Evolutionary conservation across 192 early-diverging fungal species (phyloP), one percentile per base, ranked within the genome.

Genomic region (Glomus cerebriforme): DNA sequence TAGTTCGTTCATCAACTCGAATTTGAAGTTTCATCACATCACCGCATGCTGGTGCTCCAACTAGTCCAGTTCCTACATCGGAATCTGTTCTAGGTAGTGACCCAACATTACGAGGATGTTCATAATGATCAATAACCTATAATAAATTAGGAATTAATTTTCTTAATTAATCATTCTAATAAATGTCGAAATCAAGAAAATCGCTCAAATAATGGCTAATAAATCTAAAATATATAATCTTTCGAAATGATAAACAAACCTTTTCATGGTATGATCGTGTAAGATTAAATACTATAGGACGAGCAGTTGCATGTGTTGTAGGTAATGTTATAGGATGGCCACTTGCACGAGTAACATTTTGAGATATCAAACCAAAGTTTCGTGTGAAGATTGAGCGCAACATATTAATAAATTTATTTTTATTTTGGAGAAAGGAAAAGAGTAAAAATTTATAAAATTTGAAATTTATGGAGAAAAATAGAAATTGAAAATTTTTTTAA

Each of bases 101-200:
- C 58, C 97, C 97, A 77, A 99, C 96, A 83, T 99, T 99, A 81
- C 96, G 91, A 59, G 97, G 97, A 64, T 90, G 89, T 83, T 98
- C 95, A 84, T 99, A 99, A 86, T 99, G 97, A 83, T 99, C 96
- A 85, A 99, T 97, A 17, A 99, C 97, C 91, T 95, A 37, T 45
- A 24, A n/a, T n/a, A 43, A 79, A 37, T 45, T 35, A 62, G 32
- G 17, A 54, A 54, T 19, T 54, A 54, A 54, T 15, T 54, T 17
- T 49, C 3, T 54, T 17, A 19, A 54, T 54, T 54, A 19, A 54
- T 4, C 19, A 19, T 54, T 19, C 19, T 5, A 54, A 54, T 19
- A 5, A 19, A 47, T 17, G 49, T 13, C 49, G 19, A 54, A 54
- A 17, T 8, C 6, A 39, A 39, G 8, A 39, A 7, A n/a, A n/a